A percentile compares a stretch with the other conserved stretches of the same genome.
phyloP scores from a whole-genome alignment of 1,139 yeast genomes.

The Sugiyamaella sp. region DNA sequence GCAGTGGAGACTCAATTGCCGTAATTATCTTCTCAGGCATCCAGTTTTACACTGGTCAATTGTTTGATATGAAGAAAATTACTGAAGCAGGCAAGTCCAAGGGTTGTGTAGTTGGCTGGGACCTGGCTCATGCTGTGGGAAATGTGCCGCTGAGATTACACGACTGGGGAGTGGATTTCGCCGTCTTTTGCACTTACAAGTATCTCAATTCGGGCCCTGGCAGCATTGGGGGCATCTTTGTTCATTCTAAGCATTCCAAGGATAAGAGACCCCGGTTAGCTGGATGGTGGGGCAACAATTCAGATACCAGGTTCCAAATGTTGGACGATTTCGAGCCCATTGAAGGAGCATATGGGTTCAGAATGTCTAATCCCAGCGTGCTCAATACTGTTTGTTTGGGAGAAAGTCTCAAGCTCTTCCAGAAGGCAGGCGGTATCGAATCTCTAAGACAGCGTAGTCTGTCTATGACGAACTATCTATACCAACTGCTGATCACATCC shows the following conservation, averaged over 20 bases:
- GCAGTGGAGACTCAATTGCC: conserved; percentile 65
- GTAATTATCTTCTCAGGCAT: conserved; percentile 82
- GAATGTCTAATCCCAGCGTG: conserved; percentile 93
- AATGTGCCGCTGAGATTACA: conserved; percentile 77
- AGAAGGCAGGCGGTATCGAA: conserved; percentile 64
- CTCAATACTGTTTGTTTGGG: conserved; percentile 74
- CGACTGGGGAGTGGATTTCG: conserved; percentile 91
- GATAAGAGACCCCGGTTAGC: conserved; percentile 69
- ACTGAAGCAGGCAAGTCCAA: conserved; percentile 59
- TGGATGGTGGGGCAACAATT: conserved; percentile 97
- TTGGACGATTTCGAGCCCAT: conserved; percentile 76
- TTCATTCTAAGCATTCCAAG: conserved; percentile 52
- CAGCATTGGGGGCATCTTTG: conserved; percentile 80
- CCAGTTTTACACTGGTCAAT: conserved; percentile 91
- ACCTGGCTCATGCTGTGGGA: conserved; percentile 92
- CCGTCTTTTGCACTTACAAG: conserved; percentile 93
- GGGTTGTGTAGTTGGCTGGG: conserved; percentile 86
- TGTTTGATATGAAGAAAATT: conserved; percentile 69
- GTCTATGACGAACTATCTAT: conserved; percentile 60
- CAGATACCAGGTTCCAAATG: conserved; percentile 75
- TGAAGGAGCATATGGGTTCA: conserved; percentile 78
- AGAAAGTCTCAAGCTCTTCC: conserved; percentile 65
- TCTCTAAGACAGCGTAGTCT: conserved; percentile 60
- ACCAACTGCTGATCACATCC: conserved; percentile 46
- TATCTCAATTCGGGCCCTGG: conserved; percentile 94